A percentile compares a stretch with the other conserved stretches of the same genome.
These are phyloP conservation scores for Phaeoacremonium minimum DNA, from an alignment of 2,329 filamentous ascomycete genomes.

Conservation along the genomic window DNA sequence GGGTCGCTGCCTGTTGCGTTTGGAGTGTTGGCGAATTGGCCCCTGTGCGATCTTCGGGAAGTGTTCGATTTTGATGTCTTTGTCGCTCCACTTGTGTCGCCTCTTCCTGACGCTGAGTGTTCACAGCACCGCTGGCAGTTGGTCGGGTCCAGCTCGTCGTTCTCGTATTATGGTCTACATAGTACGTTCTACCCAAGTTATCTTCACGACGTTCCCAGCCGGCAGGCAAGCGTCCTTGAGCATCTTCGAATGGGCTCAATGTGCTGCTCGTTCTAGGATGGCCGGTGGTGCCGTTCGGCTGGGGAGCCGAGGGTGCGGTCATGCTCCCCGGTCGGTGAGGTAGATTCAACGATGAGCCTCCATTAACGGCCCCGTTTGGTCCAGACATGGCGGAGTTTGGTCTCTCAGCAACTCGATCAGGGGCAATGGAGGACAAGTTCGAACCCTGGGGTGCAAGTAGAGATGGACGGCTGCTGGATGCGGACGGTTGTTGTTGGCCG, in stretches of 20 bases:
- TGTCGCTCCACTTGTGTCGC: conserved; percentile 91
- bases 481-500: conserved; percentile 29
- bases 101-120: conserved; percentile 77
- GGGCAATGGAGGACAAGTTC: conserved; percentile 36
- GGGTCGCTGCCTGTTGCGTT: conserved; percentile 40
- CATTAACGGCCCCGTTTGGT: conserved; percentile 35
- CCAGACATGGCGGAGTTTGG: conserved; percentile 50
- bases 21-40: conserved; percentile 81
- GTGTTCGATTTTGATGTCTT: conserved; percentile 89
- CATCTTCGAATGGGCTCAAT: conserved; percentile 92
- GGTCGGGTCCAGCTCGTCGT: conserved; percentile 96
- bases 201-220: conserved; percentile 97
- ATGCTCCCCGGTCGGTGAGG: conserved; percentile 44
- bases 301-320: conserved; percentile 29
- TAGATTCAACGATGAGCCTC: conserved; percentile 34
- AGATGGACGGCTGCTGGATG: conserved; percentile 41
- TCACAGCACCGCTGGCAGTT: conserved; percentile 70
- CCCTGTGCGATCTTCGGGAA: conserved; percentile 92
- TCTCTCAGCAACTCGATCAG: conserved; percentile 39
- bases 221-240: conserved; percentile 84
- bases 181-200: conserved; percentile 91
- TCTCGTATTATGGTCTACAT: conserved; percentile 95
- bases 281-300: conserved; percentile 28
- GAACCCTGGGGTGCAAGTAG: conserved; percentile 38
- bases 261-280: conserved; percentile 43